These are phyloP conservation scores for Cystobasidiopsis lactophilus DNA, from an alignment of 768 basidiomycete species.

Conservation along the genomic window DNA sequence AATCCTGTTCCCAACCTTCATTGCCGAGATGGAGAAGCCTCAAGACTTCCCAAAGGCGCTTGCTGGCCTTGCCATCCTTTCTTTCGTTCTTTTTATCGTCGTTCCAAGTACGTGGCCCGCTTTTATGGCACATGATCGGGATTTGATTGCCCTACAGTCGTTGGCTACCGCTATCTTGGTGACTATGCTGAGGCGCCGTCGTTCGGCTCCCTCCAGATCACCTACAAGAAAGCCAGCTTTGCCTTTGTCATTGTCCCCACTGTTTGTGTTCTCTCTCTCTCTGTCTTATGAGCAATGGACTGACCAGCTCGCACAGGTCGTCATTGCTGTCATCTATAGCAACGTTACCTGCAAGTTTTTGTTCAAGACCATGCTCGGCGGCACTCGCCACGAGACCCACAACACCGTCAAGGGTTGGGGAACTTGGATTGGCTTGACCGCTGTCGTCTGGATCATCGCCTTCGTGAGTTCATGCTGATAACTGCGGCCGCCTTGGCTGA, in stretches of 20 bases:
- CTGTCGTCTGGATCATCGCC: constrained; percentile 9
- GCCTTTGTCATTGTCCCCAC: constrained; percentile 10
- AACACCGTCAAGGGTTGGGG: constrained; percentile 13
- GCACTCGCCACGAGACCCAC: constrained; percentile 6
- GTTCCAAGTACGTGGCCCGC: too few species aligned
- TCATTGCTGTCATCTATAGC: constrained; percentile 12
- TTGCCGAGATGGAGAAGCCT: constrained; percentile 15
- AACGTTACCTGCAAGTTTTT: constrained; percentile 13
- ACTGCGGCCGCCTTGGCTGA: background rate
- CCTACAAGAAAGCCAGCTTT: constrained; percentile 11
- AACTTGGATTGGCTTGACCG: constrained; percentile 5
- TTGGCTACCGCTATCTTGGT: constrained; percentile 7
- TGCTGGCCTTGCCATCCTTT: constrained; percentile 2
- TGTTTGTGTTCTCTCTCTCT: too few species aligned
- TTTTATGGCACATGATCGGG: too few species aligned
- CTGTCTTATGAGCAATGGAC: too few species aligned
- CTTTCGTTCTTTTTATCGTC: constrained; percentile 11
- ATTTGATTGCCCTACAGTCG: too few species aligned
- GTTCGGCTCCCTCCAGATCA: too few species aligned
- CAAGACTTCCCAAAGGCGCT: constrained; percentile 17
- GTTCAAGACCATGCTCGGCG: constrained; percentile 9
- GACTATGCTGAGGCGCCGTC: constrained; percentile 12
- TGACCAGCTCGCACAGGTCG: too few species aligned
- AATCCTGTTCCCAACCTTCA: constrained; percentile 14
- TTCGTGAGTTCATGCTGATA: background rate